Conservation (phyloP, 2,329 filamentous ascomycete species). For the Alternaria sp. region DNA sequence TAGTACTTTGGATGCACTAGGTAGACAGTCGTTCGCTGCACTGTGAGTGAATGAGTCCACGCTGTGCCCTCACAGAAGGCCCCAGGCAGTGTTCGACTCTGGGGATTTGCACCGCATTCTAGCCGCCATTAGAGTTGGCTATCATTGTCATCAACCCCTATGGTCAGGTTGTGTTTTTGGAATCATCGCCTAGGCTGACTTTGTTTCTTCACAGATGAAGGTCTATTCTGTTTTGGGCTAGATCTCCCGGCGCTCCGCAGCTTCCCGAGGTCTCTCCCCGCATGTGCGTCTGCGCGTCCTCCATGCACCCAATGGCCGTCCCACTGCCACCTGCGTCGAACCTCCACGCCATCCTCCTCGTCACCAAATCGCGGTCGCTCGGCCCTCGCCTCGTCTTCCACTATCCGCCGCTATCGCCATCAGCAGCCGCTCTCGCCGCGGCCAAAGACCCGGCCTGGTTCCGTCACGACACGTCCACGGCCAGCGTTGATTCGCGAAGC, state of each 20-base stretch:
- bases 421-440: constrained; percentile 44
- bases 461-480: constrained; percentile 48
- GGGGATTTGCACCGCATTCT: neutral
- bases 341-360: constrained; percentile 53
- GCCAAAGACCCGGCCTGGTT: constrained; percentile 50
- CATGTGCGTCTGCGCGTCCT: constrained; percentile 4
- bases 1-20: neutral
- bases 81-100: neutral
- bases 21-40: neutral
- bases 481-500: constrained; percentile 44
- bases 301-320: constrained; percentile 33
- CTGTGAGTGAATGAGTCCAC: neutral
- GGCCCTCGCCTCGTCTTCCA: constrained; percentile 54
- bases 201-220: neutral
- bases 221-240: constrained; percentile 17
- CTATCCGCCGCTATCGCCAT: constrained; percentile 52
- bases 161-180: neutral
- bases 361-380: constrained; percentile 51
- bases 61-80: neutral
- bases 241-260: constrained; percentile 27
- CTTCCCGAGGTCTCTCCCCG: constrained; percentile 10
- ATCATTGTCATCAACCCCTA: neutral
- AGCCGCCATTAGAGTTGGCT: neutral
- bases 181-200: neutral
- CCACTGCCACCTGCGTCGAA: constrained; percentile 49